Conservation (phyloP, 352 stramenopile genomes). For the Phytopythium vexans region DNA sequence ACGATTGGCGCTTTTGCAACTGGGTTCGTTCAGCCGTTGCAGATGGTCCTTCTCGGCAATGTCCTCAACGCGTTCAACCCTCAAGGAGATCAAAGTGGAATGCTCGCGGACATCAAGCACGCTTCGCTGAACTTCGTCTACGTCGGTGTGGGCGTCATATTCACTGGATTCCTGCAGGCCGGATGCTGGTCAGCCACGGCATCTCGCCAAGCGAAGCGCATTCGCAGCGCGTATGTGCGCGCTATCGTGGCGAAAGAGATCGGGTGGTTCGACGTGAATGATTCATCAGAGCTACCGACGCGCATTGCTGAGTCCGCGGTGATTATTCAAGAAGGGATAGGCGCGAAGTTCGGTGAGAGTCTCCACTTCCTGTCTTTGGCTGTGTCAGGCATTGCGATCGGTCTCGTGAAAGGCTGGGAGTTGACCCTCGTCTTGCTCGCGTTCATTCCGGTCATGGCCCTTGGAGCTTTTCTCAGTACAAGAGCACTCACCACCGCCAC, state of each 20-base stretch:
- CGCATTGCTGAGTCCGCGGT: conserved; percentile 44
- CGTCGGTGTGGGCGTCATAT: conserved; percentile 23
- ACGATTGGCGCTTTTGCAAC: conserved; percentile 33
- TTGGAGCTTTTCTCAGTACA: conserved; percentile 22
- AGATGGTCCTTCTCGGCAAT: conserved; percentile 73
- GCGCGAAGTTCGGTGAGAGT: conserved; percentile 32
- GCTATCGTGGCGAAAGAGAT: conserved; percentile 37
- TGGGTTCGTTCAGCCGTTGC: conserved; percentile 54
- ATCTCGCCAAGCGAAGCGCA: conserved; percentile 32
- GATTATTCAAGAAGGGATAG: conserved; percentile 47
- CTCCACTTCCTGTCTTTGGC: conserved; percentile 35
- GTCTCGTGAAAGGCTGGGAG: conserved; percentile 44
- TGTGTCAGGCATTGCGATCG: conserved; percentile 38
- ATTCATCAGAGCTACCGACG: conserved; percentile 42
- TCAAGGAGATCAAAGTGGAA: not conserved
- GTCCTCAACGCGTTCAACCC: conserved; percentile 73
- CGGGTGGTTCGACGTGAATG: conserved; percentile 80
- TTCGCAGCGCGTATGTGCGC: conserved; percentile 24
- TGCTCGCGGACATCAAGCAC: conserved; percentile 12
- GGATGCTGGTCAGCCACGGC: conserved; percentile 36
- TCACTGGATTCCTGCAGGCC: conserved; percentile 33
- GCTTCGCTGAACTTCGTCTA: conserved; percentile 31
- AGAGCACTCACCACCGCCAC: conserved; percentile 21
- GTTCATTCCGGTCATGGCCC: conserved; percentile 36
- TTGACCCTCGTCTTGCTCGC: conserved; percentile 44